Conservation (phyloP, 495 filamentous ascomycete genomes). For the Xylaria nigripes region DNA sequence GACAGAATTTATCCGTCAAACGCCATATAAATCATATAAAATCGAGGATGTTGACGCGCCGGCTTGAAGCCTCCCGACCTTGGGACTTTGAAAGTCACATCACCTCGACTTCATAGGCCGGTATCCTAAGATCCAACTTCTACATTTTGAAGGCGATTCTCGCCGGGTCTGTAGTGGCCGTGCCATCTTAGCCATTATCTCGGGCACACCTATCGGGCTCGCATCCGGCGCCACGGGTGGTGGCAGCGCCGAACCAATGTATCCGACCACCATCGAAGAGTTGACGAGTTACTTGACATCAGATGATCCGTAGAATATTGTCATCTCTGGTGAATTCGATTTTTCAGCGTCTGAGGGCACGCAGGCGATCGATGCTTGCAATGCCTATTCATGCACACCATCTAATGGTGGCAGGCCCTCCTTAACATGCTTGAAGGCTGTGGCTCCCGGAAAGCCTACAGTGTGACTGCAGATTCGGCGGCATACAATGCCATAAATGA, state of each 20-base stretch:
- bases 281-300: constrained; percentile 28
- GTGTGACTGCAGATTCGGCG: constrained; percentile 1
- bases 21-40: background rate
- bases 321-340: constrained; percentile 40
- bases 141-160: background rate
- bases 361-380: constrained; percentile 27
- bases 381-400: constrained; percentile 17
- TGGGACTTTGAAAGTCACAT: background rate
- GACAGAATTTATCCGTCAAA: background rate
- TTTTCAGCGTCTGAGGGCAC: constrained; percentile 34
- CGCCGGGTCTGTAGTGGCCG: background rate
- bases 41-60: background rate
- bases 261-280: constrained; percentile 34
- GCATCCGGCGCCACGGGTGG: constrained; percentile 42
- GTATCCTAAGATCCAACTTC: background rate
- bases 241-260: constrained; percentile 35
- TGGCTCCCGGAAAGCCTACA: constrained; percentile 21
- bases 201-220: constrained; percentile 27
- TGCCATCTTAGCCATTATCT: constrained; percentile 15
- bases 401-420: constrained; percentile 28
- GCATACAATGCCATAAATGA: constrained; percentile 23
- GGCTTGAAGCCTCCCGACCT: background rate
- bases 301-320: constrained; percentile 36
- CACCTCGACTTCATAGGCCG: background rate
- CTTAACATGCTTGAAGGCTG: constrained; percentile 44